Percentiles rank a stretch among this genome's conserved stretches.
Conservation (phyloP, 179 eudicot species). For the Spergularia azorica region DNA sequence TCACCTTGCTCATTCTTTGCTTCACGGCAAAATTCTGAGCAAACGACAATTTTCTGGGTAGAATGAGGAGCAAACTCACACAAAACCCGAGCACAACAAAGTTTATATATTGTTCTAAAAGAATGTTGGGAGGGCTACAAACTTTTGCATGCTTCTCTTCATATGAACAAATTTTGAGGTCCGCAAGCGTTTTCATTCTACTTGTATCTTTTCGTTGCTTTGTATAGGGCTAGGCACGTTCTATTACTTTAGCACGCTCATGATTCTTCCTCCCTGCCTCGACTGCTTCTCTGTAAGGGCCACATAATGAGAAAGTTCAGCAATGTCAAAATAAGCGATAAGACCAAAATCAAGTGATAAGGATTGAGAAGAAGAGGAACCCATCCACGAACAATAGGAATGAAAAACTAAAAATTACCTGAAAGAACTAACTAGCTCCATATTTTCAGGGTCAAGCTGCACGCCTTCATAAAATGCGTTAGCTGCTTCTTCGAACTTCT, state of each 20-base stretch:
- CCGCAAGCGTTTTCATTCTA: not conserved
- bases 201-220: not conserved
- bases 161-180: not conserved
- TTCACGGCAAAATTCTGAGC: no score
- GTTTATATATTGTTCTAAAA: not conserved
- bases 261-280: constrained; percentile 93
- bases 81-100: not conserved
- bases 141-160: not conserved
- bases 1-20: no score
- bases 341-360: not conserved
- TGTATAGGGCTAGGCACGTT: not conserved
- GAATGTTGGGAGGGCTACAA: not conserved
- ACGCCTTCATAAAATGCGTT: constrained; percentile 95
- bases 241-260: constrained; percentile 37
- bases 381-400: not conserved
- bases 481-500: constrained; percentile 97
- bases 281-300: constrained; percentile 76
- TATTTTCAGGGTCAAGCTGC: constrained; percentile 82
- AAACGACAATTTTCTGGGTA: no score
- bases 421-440: constrained; percentile 85
- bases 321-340: not conserved
- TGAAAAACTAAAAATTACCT: constrained; percentile 40
- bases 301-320: not conserved
- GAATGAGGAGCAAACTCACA: not conserved
- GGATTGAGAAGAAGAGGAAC: constrained; percentile 7